Conservation (phyloP, 1,284 basidiomycete species). For the Pseudozyma sp. region DNA sequence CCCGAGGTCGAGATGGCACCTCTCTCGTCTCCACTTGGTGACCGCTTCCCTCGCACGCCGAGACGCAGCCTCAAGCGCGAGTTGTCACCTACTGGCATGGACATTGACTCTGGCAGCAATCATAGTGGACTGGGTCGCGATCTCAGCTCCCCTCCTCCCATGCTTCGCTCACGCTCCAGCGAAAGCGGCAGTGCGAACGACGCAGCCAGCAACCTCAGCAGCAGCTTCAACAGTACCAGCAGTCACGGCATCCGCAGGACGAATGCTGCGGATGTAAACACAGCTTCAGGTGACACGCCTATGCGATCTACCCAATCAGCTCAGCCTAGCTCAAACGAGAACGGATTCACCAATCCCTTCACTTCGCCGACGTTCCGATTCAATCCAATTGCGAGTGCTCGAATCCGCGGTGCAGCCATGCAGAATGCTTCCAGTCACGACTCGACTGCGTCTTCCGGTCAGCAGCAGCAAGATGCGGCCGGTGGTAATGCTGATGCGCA, state of each 20-base stretch:
- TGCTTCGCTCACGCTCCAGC: conserved; percentile 47
- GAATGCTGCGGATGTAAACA: background rate
- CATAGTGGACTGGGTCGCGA: conserved; percentile 28
- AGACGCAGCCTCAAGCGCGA: conserved; percentile 55
- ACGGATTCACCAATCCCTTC: conserved; percentile 41
- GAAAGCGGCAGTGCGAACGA: conserved; percentile 17
- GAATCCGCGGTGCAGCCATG: conserved; percentile 11
- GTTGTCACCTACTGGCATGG: conserved; percentile 58
- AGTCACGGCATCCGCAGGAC: conserved; percentile 2
- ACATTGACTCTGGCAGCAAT: conserved; percentile 43
- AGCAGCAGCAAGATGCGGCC: conserved; percentile 8
- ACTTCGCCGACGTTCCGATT: conserved; percentile 34
- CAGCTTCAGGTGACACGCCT: conserved; percentile 8
- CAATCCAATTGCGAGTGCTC: conserved; percentile 20
- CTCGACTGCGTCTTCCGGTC: conserved; percentile 5
- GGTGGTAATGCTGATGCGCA: conserved; percentile 5
- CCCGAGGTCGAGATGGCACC: conserved; percentile 50
- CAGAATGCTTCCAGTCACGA: conserved; percentile 16
- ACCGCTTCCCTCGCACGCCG: conserved; percentile 34
- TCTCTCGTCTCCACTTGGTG: conserved; percentile 18
- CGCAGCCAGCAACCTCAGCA: conserved; percentile 12
- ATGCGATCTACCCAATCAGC: conserved; percentile 33
- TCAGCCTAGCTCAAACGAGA: conserved; percentile 18
- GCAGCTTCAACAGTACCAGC: conserved; percentile 24
- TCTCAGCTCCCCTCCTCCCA: conserved; percentile 52